These are phyloP conservation scores for Coemansia sp. DNA, from an alignment of 192 early-diverging fungal genomes.

Conservation along the genomic window DNA sequence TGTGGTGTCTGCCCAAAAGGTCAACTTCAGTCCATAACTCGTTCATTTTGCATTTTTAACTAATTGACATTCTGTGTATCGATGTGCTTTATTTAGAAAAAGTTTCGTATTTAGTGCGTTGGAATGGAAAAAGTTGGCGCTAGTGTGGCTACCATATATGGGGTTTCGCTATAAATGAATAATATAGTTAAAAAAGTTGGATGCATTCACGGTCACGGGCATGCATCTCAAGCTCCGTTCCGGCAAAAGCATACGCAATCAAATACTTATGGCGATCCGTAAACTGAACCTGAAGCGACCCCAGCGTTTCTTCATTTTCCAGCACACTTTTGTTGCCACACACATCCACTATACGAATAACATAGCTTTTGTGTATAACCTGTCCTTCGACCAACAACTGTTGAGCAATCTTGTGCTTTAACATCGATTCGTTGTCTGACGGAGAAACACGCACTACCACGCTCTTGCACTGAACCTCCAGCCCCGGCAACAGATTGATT, in stretches of 20 bases:
- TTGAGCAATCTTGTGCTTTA: not conserved
- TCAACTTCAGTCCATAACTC: conserved; percentile 6
- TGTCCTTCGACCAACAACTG: not conserved
- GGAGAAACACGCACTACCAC: not conserved
- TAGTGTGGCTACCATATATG: not conserved
- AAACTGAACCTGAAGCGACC: not conserved
- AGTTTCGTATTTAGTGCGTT: not conserved
- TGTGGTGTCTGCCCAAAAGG: conserved; percentile 24
- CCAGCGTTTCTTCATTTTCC: not conserved
- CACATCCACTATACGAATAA: not conserved
- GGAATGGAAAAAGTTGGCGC: not conserved
- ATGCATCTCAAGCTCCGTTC: not conserved
- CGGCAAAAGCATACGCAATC: not conserved
- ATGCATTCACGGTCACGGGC: not conserved
- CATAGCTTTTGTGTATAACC: not conserved
- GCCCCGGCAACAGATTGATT: not conserved
- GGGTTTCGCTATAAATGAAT: too few relatives aligned
- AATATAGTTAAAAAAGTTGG: too few relatives aligned
- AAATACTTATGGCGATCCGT: not conserved
- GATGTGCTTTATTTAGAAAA: not conserved
- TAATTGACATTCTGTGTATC: not conserved
- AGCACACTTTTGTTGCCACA: not conserved
- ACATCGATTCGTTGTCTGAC: not conserved
- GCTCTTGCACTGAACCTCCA: not conserved
- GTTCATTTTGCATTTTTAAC: not conserved